A percentile compares a stretch with the other conserved stretches of the same genome.
These are phyloP conservation scores for Starmerella asiatica DNA, from an alignment of 805 yeast genomes.

Conservation along the genomic window DNA sequence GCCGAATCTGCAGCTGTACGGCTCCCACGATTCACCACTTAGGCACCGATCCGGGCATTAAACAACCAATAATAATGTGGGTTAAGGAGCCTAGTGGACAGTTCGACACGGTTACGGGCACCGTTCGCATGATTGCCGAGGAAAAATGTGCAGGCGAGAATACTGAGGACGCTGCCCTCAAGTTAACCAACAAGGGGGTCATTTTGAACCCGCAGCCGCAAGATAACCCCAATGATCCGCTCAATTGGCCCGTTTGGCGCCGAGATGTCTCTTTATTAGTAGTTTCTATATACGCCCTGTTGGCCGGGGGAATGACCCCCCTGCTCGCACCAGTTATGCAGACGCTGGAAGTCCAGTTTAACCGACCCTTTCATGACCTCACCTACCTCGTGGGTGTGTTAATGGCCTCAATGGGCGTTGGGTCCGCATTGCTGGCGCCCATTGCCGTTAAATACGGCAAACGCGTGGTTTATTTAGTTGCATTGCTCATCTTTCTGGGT, in stretches of 20 bases:
- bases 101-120: slow-evolving; percentile 36
- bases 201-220: slow-evolving; percentile 50
- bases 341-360: slow-evolving; percentile 32
- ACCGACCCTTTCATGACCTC: slow-evolving; percentile 31
- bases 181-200: slow-evolving; percentile 37
- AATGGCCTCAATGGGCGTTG: slow-evolving; percentile 48
- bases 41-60: too few species aligned
- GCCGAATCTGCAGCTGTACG: too few species aligned
- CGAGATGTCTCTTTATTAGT: slow-evolving; percentile 41
- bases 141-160: background rate
- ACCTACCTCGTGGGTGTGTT: slow-evolving; percentile 45
- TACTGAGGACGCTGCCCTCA: slow-evolving; percentile 25
- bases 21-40: too few species aligned
- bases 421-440: slow-evolving; percentile 45
- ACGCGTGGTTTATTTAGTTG: slow-evolving; percentile 39
- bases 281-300: slow-evolving; percentile 44
- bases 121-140: slow-evolving; percentile 32
- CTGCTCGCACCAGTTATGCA: slow-evolving; percentile 45
- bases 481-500: slow-evolving; percentile 36
- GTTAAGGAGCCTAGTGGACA: slow-evolving; percentile 31
- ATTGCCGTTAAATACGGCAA: slow-evolving; percentile 46
- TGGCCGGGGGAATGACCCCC: slow-evolving; percentile 52
- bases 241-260: slow-evolving; percentile 52
- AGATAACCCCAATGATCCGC: slow-evolving; percentile 49
- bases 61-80: too few species aligned